Percentiles rank a stretch among this genome's conserved stretches.
Evolutionary conservation across 176 grass and related monocot species (phyloP).

Genomic region (Oryza coarctata): DNA sequence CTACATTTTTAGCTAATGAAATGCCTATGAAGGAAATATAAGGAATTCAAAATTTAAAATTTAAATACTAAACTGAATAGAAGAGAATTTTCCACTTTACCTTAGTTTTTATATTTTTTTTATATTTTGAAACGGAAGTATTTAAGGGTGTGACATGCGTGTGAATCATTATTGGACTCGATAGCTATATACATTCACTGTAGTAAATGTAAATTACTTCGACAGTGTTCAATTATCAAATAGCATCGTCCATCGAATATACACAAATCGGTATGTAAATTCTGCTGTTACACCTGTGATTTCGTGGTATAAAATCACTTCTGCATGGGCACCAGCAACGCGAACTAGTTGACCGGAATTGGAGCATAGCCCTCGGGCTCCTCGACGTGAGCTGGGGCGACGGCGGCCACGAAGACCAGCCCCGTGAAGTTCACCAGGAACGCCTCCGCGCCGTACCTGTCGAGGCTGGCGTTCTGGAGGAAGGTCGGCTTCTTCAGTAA

Average conservation of each 20-base stretch:
- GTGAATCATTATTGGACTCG: background rate
- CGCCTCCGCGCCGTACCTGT: slow-evolving; percentile 76
- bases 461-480: slow-evolving; percentile 69
- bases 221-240: background rate
- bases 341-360: slow-evolving; percentile 44
- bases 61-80: too few species aligned
- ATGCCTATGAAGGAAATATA: too few species aligned
- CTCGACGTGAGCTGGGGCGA: slow-evolving; percentile 55
- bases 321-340: background rate
- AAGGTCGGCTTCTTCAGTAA: slow-evolving; percentile 92
- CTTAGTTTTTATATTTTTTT: too few species aligned
- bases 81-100: too few species aligned
- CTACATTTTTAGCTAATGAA: too few species aligned
- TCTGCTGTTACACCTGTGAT: background rate
- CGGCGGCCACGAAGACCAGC: slow-evolving; percentile 53
- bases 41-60: too few species aligned
- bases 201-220: background rate
- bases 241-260: background rate
- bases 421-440: slow-evolving; percentile 83
- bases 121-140: too few species aligned
- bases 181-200: background rate
- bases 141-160: background rate
- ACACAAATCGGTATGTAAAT: background rate
- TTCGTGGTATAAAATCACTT: slow-evolving; percentile 1
- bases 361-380: slow-evolving; percentile 53